Conservation (phyloP, 306 rosid genomes). For the Mimosa bimucronata region DNA sequence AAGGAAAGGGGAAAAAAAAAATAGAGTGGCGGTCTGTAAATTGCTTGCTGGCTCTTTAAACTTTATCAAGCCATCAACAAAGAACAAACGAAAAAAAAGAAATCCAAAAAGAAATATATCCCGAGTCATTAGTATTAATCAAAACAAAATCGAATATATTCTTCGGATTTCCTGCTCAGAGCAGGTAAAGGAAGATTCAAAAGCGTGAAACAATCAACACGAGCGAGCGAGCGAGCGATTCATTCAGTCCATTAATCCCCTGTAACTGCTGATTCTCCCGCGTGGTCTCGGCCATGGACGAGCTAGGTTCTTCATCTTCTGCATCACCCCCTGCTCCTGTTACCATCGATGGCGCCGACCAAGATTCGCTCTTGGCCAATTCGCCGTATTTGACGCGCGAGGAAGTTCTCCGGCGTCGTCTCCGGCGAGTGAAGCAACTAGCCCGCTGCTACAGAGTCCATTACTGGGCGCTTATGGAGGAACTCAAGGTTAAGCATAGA, state of each 20-base stretch:
- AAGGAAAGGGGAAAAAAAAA: background rate
- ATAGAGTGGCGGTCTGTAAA: background rate
- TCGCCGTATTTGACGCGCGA: constrained; percentile 33
- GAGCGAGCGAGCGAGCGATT: background rate
- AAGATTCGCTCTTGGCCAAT: constrained; percentile 21
- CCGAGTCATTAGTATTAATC: background rate
- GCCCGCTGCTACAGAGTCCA: constrained; percentile 38
- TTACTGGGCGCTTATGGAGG: constrained; percentile 77
- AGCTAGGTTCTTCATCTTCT: constrained; percentile 24
- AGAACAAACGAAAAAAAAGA: background rate
- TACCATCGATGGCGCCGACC: constrained; percentile 23
- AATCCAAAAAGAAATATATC: background rate
- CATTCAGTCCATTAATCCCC: background rate
- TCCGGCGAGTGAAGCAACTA: constrained; percentile 42
- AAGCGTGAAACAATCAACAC: background rate
- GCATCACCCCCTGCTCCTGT: background rate
- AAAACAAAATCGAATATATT: background rate
- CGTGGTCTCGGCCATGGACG: constrained; percentile 32
- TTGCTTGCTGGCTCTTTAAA: background rate
- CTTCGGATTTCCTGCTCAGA: background rate
- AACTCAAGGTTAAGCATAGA: constrained; percentile 50
- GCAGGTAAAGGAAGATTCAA: background rate
- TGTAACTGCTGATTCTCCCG: background rate
- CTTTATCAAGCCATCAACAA: background rate
- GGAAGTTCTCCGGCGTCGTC: constrained; percentile 44